Percentiles rank a stretch among this genome's conserved stretches.
Conservation (phyloP, 169 alveolate species). For the Plasmodium fragile region DNA sequence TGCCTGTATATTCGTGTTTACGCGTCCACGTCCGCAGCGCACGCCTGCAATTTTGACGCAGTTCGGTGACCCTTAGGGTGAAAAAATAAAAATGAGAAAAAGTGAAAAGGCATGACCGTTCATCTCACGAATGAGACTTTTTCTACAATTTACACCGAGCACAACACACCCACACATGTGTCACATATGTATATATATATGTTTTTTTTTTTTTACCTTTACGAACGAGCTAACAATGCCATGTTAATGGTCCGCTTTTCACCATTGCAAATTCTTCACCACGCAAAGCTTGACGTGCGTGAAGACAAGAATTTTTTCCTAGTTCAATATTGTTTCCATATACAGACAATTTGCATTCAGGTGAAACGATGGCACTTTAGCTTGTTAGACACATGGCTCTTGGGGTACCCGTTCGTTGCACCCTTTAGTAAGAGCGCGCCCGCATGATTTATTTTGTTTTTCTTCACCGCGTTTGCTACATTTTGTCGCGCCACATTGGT, state of each 20-base stretch:
- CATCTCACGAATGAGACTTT: neutral
- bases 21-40: neutral
- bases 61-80: neutral
- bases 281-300: neutral
- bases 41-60: neutral
- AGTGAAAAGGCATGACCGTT: neutral
- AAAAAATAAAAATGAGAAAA: neutral
- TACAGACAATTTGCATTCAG: neutral
- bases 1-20: neutral
- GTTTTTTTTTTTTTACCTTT: neutral
- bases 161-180: neutral
- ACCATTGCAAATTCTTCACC: neutral
- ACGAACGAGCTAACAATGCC: neutral
- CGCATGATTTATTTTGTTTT: neutral
- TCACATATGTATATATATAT: neutral
- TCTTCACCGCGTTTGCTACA: neutral
- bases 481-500: neutral
- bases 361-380: neutral
- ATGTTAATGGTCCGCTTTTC: neutral
- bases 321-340: neutral
- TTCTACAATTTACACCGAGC: neutral
- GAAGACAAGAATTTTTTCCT: constrained; percentile 1
- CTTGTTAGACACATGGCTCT: neutral
- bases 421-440: neutral
- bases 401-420: neutral